These are phyloP conservation scores for Brasilioporus rufonigricans DNA, from an alignment of 768 basidiomycete species.

Conservation along the genomic window DNA sequence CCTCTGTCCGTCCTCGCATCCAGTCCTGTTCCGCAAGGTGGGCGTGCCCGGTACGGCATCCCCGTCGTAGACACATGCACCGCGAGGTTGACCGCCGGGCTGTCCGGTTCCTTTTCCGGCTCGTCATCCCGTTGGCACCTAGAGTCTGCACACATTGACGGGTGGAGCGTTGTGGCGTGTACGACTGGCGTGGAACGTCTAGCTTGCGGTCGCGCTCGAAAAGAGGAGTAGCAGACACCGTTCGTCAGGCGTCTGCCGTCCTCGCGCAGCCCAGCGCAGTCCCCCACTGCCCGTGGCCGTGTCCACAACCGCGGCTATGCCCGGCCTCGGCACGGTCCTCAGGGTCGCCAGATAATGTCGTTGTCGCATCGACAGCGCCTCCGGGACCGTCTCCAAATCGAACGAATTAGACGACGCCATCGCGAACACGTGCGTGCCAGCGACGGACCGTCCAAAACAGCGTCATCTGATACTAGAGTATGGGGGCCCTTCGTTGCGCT, in stretches of 20 bases:
- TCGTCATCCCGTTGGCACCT: slow-evolving; percentile 31
- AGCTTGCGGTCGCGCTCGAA: slow-evolving; percentile 86
- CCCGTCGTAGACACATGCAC: slow-evolving; percentile 4
- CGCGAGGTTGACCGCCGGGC: slow-evolving; percentile 46
- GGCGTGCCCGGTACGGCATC: slow-evolving; percentile 48
- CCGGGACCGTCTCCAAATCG: no score
- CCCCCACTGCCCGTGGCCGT: neutral
- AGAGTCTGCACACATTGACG: slow-evolving; percentile 15
- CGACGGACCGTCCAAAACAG: no score
- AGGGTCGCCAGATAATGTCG: slow-evolving; percentile 40
- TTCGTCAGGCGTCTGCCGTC: slow-evolving; percentile 89
- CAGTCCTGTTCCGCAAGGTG: slow-evolving; percentile 49
- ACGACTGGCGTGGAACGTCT: slow-evolving; percentile 79
- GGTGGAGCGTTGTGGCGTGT: slow-evolving; percentile 48
- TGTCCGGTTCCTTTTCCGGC: slow-evolving; percentile 41
- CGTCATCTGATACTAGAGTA: no score
- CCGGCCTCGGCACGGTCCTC: slow-evolving; percentile 9
- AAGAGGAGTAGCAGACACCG: slow-evolving; percentile 90
- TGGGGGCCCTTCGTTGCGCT: no score
- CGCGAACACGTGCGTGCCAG: no score
- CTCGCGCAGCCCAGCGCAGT: slow-evolving; percentile 36
- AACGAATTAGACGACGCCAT: no score
- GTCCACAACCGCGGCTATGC: neutral
- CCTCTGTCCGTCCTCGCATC: slow-evolving; percentile 28
- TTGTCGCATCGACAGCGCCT: slow-evolving; percentile 69